Conservation (phyloP, 768 basidiomycete species). For the Pleurotus giganteus region DNA sequence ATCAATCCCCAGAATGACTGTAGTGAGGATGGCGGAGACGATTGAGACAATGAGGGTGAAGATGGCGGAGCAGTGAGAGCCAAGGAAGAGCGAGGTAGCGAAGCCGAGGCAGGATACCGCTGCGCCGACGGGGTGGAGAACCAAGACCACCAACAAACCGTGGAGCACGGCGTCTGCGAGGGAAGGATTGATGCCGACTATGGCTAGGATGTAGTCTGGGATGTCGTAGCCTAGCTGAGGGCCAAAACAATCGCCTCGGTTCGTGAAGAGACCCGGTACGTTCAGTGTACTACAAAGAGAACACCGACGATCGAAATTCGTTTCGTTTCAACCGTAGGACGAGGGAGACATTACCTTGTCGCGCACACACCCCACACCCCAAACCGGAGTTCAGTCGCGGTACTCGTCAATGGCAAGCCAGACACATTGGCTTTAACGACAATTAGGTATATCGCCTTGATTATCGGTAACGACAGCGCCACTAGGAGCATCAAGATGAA, state of each 20-base stretch:
- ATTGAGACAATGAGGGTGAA: conserved; percentile 58
- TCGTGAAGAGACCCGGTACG: conserved; percentile 34
- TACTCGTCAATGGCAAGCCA: conserved; percentile 38
- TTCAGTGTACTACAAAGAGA: conserved; percentile 1
- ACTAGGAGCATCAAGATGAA: conserved; percentile 79
- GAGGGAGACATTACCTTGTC: conserved; percentile 33
- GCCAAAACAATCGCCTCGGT: conserved; percentile 52
- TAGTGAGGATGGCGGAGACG: conserved; percentile 51
- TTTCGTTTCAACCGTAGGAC: background rate
- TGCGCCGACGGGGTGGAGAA: conserved; percentile 68
- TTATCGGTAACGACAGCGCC: conserved; percentile 72
- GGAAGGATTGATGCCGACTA: conserved; percentile 41
- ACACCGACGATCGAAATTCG: too few relatives aligned
- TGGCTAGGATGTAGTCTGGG: conserved; percentile 39
- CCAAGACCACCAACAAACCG: conserved; percentile 50
- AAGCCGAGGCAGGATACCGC: conserved; percentile 55
- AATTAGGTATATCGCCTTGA: conserved; percentile 65
- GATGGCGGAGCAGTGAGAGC: conserved; percentile 53
- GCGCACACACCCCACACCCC: conserved; percentile 87
- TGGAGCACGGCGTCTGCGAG: conserved; percentile 48
- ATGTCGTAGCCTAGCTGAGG: conserved; percentile 71
- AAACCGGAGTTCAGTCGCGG: conserved; percentile 63
- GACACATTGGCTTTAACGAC: conserved; percentile 35
- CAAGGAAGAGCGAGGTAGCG: conserved; percentile 56
- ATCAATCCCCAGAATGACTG: conserved; percentile 59